Base-by-base conservation (phyloP, 495 filamentous ascomycete genomes). In the Collariella sp. region DNA sequence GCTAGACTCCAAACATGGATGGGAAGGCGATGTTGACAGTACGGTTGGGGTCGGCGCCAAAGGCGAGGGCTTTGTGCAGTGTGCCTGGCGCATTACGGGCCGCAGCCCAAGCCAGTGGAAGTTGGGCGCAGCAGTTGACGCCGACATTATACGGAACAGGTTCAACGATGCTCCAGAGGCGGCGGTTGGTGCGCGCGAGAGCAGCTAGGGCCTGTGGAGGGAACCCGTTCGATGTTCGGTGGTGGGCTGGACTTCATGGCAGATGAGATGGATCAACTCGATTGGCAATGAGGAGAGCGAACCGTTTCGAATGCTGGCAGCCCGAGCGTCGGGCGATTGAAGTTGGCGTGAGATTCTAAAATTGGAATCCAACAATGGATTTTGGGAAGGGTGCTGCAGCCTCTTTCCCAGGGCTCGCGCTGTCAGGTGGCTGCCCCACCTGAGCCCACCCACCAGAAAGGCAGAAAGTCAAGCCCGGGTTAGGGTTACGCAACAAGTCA, bases 31-130 rank as follows among this genome's bases (percentile, higher is more conserved):
- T n/a, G 1, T 5, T 7, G 40, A 52, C 26, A 9, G 26, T 5
- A 31, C 26, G 1, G 18, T 52, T 36, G 24, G 50, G 50, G 7
- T 29, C n/a, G 3, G 50, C 40, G 18, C 50, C 40, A 11, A 16
- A 11, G 11, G 41, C 40, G 18, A 52, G 50, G 5, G 50, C 50
- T 26, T 45, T 38, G 0, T 15, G 5, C 16, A 43, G 26, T 10
- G 40, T 52, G 7, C 11, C 24, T 2, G 39, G 23, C n/a, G 6
- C 16, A 15, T 29, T 29, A 18, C 18, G 18, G n/a, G 43, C 19
- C n/a, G 50, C 50, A 2, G 50, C 50, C 39, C 50, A 52, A 3
- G 26, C 39, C 23, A 52, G 29, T 11, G 50, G 50, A 4, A 52
- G 29, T 5, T 31, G 7, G 1, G 29, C 20, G 26, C 34, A 33